Evolutionary conservation across 1,139 yeast species (phyloP).

Genomic region (Kurtzmaniella natalensis): DNA sequence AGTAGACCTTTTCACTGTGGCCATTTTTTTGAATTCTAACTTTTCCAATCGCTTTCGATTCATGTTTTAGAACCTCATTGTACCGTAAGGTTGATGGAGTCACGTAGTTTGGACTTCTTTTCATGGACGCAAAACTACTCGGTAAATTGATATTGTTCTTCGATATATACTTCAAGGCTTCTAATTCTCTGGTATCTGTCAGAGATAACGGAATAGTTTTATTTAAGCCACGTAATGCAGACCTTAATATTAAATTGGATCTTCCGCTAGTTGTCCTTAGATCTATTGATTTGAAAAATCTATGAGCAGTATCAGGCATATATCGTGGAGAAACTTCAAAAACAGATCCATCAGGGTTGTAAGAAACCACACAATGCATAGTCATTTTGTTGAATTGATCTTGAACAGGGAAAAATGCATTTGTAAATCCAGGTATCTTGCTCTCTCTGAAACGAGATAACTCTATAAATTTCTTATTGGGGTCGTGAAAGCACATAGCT

Average conservation of each 20-base stretch:
- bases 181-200: conserved; percentile 17
- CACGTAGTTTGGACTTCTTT: conserved; percentile 27
- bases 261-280: conserved; percentile 29
- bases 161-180: conserved; percentile 21
- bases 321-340: conserved; percentile 34
- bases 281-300: conserved; percentile 30
- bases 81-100: conserved; percentile 23
- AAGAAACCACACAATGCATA: conserved; percentile 30
- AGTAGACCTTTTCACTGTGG: conserved; percentile 18
- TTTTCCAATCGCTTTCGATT: conserved; percentile 14
- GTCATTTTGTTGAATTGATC: conserved; percentile 28
- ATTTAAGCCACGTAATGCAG: conserved; percentile 22
- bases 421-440: conserved; percentile 11
- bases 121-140: conserved; percentile 24
- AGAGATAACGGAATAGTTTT: conserved; percentile 5
- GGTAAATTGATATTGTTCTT: conserved; percentile 25
- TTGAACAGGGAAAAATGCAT: conserved; percentile 20
- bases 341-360: conserved; percentile 16
- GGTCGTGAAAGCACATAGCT: conserved; percentile 29
- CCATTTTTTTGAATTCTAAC: conserved; percentile 13
- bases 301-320: conserved; percentile 29
- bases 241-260: conserved; percentile 22
- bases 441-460: conserved; percentile 14
- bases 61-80: conserved; percentile 23
- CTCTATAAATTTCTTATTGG: conserved; percentile 22